phyloP scores from a whole-genome alignment of 352 stramenopile species.

The Pythium apleroticum region DNA sequence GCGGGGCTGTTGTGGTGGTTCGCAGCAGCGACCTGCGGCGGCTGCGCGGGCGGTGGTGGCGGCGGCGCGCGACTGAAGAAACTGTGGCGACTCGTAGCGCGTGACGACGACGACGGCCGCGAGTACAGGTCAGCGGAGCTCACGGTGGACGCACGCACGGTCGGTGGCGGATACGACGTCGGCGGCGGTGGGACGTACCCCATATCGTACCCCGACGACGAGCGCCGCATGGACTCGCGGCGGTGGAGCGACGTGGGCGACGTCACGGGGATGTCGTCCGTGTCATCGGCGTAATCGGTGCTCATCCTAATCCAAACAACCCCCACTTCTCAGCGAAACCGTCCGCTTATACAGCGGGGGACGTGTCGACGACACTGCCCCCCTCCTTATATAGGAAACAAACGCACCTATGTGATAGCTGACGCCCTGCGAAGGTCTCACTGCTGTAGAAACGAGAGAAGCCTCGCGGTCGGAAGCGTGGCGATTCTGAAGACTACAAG shows the following conservation, averaged over 20 bases:
- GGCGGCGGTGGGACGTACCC: conserved; percentile 34
- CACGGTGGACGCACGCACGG: conserved; percentile 16
- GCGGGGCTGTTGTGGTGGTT: conserved; percentile 13
- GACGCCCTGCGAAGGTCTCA: background rate
- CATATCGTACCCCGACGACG: conserved; percentile 56
- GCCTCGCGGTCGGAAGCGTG: background rate
- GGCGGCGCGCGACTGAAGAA: conserved; percentile 65
- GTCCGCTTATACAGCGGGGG: background rate
- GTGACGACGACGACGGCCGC: conserved; percentile 8
- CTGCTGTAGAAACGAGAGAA: background rate
- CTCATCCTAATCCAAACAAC: conserved; percentile 11
- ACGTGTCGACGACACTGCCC: background rate
- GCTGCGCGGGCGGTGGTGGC: conserved; percentile 54
- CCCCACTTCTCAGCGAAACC: background rate
- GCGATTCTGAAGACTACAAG: background rate
- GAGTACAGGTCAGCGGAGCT: conserved; percentile 9
- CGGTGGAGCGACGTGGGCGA: conserved; percentile 77
- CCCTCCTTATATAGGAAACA: background rate
- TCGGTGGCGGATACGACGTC: conserved; percentile 21
- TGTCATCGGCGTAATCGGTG: conserved; percentile 33
- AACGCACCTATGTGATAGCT: background rate
- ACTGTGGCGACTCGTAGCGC: conserved; percentile 44
- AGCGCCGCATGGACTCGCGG: conserved; percentile 77
- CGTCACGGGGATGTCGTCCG: conserved; percentile 79
- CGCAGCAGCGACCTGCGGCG: conserved; percentile 34